Evolutionary conservation across 1,284 basidiomycete genomes (phyloP).

Genomic region (Sporisorium exsertum): DNA sequence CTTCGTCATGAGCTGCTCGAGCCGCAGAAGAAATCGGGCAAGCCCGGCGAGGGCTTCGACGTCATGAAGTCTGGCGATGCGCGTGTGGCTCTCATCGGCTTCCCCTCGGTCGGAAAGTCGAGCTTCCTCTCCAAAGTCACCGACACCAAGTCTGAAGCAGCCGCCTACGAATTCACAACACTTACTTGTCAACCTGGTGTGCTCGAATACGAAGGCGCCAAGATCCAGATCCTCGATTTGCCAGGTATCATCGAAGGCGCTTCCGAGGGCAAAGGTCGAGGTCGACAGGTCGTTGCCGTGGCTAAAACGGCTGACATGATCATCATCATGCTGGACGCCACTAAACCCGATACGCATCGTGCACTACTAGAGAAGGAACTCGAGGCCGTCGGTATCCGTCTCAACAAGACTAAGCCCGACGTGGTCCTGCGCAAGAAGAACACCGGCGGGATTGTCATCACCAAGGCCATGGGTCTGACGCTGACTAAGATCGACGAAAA

Average conservation of each 20-base stretch:
- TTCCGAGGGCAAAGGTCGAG: conserved; percentile 81
- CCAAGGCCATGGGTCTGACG: conserved; percentile 75
- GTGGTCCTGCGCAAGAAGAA: conserved; percentile 78
- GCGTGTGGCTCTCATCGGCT: conserved; percentile 84
- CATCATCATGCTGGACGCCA: conserved; percentile 90
- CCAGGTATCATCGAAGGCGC: conserved; percentile 98
- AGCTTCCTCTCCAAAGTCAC: conserved; percentile 92
- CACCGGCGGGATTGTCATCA: conserved; percentile 81
- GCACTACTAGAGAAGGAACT: conserved; percentile 88
- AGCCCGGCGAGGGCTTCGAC: conserved; percentile 65
- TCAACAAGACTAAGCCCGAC: conserved; percentile 80
- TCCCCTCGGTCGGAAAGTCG: conserved; percentile 85
- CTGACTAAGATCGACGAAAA: conserved; percentile 94
- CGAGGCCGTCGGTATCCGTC: conserved; percentile 93
- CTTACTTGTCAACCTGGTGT: conserved; percentile 73
- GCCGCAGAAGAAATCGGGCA: conserved; percentile 59
- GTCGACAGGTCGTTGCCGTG: conserved; percentile 86
- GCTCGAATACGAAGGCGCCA: conserved; percentile 72
- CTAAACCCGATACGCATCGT: conserved; percentile 93
- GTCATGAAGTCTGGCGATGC: conserved; percentile 66
- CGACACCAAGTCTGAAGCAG: conserved; percentile 86
- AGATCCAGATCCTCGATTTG: conserved; percentile 77
- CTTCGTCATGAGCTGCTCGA: conserved; percentile 65
- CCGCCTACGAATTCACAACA: conserved; percentile 96
- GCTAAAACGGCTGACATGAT: conserved; percentile 95